Percentiles rank a stretch among this genome's conserved stretches.
Conservation (phyloP, 805 yeast species). For the Yarrowia keelungensis region DNA sequence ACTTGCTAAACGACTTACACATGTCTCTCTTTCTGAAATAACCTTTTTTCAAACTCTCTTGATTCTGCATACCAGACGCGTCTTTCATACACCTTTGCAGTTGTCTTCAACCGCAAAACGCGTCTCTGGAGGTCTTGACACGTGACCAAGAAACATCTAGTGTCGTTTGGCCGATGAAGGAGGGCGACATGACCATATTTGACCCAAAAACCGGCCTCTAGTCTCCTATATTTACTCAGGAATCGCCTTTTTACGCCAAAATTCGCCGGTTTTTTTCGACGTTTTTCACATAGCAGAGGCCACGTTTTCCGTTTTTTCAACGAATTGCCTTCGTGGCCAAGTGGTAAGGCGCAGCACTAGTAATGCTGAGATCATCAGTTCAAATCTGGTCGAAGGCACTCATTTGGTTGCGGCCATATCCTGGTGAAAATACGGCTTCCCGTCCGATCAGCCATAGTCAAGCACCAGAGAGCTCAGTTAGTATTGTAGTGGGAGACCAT, state of each 20-base stretch:
- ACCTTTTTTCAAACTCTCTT: background rate
- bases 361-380: slow-evolving; percentile 37
- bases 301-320: background rate
- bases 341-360: slow-evolving; percentile 39
- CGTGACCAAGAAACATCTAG: slow-evolving; percentile 3
- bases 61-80: slow-evolving; percentile 1
- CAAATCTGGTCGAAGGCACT: slow-evolving; percentile 38
- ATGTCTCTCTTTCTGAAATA: background rate
- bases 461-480: slow-evolving; percentile 27
- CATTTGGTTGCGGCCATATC: slow-evolving; percentile 26
- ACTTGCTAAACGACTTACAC: background rate
- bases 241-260: too few relatives aligned
- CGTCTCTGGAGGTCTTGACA: background rate
- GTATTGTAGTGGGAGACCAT: slow-evolving; percentile 34
- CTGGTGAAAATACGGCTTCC: slow-evolving; percentile 35
- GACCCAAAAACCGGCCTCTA: too few relatives aligned
- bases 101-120: background rate
- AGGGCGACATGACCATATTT: too few relatives aligned
- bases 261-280: background rate
- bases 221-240: background rate
- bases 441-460: slow-evolving; percentile 26
- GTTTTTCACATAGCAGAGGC: background rate
- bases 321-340: slow-evolving; percentile 35
- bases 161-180: too few relatives aligned
- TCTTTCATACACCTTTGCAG: slow-evolving; percentile 24